Evolutionary conservation across 441 rosid genomes (phyloP).

Genomic region (Sinapis alba): DNA sequence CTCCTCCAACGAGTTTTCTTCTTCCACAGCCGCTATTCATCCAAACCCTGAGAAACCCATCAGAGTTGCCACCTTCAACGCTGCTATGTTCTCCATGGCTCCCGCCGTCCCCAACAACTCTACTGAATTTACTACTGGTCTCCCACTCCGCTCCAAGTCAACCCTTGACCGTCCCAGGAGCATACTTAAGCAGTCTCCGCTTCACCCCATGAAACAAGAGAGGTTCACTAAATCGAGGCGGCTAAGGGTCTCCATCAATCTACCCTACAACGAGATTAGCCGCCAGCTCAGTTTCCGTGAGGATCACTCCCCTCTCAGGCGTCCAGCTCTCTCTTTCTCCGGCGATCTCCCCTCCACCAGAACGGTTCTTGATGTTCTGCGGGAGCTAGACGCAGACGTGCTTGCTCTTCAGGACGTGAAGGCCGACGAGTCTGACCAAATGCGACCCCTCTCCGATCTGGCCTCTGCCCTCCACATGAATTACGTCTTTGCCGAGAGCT

Average conservation of each 20-base stretch:
- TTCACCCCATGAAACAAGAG: slow-evolving; percentile 47
- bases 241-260: slow-evolving; percentile 86
- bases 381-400: slow-evolving; percentile 81
- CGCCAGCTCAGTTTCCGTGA: slow-evolving; percentile 65
- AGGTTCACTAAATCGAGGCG: slow-evolving; percentile 67
- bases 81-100: slow-evolving; percentile 92
- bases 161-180: slow-evolving; percentile 71
- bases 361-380: slow-evolving; percentile 73
- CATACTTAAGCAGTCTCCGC: slow-evolving; percentile 78
- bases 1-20: not conserved
- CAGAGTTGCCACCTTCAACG: slow-evolving; percentile 82
- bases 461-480: slow-evolving; percentile 85
- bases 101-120: slow-evolving; percentile 61
- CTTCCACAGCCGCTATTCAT: slow-evolving; percentile 49
- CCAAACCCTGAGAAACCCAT: slow-evolving; percentile 48
- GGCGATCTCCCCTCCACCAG: slow-evolving; percentile 46
- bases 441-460: slow-evolving; percentile 92
- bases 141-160: slow-evolving; percentile 53
- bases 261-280: slow-evolving; percentile 92
- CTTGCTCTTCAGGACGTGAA: slow-evolving; percentile 91
- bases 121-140: slow-evolving; percentile 22
- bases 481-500: slow-evolving; percentile 92
- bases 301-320: slow-evolving; percentile 40
- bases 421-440: slow-evolving; percentile 92
- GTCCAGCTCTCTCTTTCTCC: slow-evolving; percentile 39